phyloP scores from a whole-genome alignment of 768 basidiomycete genomes.

The Mycena rebaudengoi region DNA sequence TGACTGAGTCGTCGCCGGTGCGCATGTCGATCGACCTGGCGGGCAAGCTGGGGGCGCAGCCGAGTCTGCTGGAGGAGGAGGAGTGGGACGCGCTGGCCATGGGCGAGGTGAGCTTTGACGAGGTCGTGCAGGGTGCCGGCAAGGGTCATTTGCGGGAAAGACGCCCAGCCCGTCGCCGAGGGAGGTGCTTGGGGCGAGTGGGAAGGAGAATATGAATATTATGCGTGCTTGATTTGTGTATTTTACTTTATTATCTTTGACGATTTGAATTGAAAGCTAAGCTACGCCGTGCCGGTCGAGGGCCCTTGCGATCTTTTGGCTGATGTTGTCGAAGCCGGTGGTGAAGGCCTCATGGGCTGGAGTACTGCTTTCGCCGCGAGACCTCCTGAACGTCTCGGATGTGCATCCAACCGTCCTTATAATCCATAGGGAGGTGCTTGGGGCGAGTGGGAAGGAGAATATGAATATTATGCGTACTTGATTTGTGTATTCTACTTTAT shows the following conservation, averaged over 20 bases:
- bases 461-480: background rate
- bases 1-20: slow-evolving; percentile 58
- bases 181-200: slow-evolving; percentile 49
- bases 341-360: background rate
- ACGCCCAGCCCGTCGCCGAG: slow-evolving; percentile 34
- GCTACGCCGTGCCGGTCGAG: background rate
- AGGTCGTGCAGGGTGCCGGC: slow-evolving; percentile 32
- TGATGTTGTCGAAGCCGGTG: background rate
- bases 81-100: slow-evolving; percentile 55
- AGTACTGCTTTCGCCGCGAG: too few relatives aligned
- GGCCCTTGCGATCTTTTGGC: background rate
- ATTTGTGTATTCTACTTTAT: background rate
- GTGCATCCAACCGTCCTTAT: background rate
- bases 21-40: slow-evolving; percentile 46
- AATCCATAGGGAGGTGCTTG: too few relatives aligned
- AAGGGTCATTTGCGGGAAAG: slow-evolving; percentile 32
- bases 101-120: slow-evolving; percentile 65
- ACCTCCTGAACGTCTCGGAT: background rate
- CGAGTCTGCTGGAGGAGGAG: slow-evolving; percentile 66
- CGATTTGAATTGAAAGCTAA: background rate
- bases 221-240: background rate
- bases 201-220: slow-evolving; percentile 55
- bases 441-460: too few relatives aligned
- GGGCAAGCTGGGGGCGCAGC: slow-evolving; percentile 43
- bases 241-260: background rate